Base-by-base conservation (phyloP, 1,139 yeast species). In the Geotrichum klebahnii region DNA sequence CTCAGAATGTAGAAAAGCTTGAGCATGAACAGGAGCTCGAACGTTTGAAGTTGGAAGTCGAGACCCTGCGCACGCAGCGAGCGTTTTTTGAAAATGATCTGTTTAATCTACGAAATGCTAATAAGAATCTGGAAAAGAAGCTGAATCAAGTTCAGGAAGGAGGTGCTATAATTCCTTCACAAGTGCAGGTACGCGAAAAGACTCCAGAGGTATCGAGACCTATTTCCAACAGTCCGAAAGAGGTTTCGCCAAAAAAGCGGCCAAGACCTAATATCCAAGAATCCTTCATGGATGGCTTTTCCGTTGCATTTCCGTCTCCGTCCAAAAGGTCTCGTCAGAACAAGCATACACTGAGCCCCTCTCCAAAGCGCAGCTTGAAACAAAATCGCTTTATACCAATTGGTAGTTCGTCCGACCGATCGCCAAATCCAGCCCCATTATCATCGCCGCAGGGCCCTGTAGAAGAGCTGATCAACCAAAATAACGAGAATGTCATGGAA, bases 11-110 rank as follows among this genome's bases (percentile, higher is more conserved):
- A n/a, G 64, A 63, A 17, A 70, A 72, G 22, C 57, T 82, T 43
- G 69, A 69, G 28, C 68, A 73, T 46, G 74, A 73, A 20, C 70
- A 67, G 1, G 79, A 77, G 55, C 62, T 80, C 4, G 64, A 63
- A 17, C 65, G 69, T 12, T 63, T 81, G 49, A 69, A 69, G 50
- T 70, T 69, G 33, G 70, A 74, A 23, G 70, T 84, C 1, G 79
- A 75, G 56, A 75, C 76, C 54, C 66, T 83, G 39, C 85, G 82
- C 60, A 88, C 83, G 59, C 94, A 86, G 59, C 79, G 80, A 67
- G 78, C 79, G 68, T 86, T 88, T 59, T 65, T 85, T 34, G 63
- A 65, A 3, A 67, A 70, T 56, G 81, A 73, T 53, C 29, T 46
- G 2, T 10, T 26, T 19, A 33, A 10, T n/a, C 42, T 46, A 9